These are phyloP conservation scores for Botrytis tulipae DNA, from an alignment of 2,329 filamentous ascomycete genomes.

Conservation along the genomic window DNA sequence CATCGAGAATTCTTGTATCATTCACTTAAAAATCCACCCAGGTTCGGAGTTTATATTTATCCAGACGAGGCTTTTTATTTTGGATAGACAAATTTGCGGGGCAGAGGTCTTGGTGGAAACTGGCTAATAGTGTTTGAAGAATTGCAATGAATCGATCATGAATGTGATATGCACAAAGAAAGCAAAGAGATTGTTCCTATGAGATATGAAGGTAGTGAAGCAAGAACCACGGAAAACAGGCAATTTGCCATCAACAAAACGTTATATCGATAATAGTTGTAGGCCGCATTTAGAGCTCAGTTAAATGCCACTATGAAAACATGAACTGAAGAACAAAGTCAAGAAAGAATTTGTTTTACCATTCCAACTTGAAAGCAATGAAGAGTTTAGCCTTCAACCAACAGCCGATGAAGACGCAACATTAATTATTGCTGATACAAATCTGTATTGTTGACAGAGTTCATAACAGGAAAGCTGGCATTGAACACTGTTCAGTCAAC, in stretches of 20 bases:
- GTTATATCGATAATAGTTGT: neutral
- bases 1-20: neutral
- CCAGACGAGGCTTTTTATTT: neutral
- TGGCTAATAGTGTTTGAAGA: neutral
- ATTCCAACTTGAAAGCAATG: neutral
- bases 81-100: neutral
- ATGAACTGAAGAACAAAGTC: neutral
- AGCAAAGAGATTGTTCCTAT: neutral
- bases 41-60: neutral
- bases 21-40: neutral
- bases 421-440: neutral
- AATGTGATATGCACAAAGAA: neutral
- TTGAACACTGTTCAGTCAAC: neutral
- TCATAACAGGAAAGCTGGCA: neutral
- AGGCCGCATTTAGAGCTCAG: neutral
- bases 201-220: neutral
- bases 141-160: neutral
- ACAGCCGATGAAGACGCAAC: neutral
- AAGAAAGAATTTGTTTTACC: neutral
- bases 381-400: neutral
- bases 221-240: neutral
- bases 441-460: rapidly evolving
- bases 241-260: neutral
- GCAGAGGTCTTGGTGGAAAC: rapidly evolving
- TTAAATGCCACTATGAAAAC: neutral